Conservation (phyloP, 805 yeast species). For the Saccharomycopsis synnaedendra region DNA sequence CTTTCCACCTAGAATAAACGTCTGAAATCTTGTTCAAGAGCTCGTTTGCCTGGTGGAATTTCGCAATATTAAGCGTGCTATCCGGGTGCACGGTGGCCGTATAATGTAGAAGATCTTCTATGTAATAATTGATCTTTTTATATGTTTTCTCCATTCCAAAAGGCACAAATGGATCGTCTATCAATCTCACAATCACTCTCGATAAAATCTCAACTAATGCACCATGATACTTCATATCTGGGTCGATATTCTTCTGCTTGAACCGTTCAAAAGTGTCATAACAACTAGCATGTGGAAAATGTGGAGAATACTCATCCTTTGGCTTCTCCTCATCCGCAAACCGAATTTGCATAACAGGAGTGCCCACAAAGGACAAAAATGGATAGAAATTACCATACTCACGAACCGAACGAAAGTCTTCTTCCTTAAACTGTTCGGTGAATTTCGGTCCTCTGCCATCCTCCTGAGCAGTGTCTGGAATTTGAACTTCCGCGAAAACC, state of each 20-base stretch:
- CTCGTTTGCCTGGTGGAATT: constrained; percentile 22
- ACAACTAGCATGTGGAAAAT: constrained; percentile 45
- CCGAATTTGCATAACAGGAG: constrained; percentile 57
- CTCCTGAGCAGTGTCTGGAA: constrained; percentile 16
- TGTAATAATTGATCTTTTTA: constrained; percentile 30
- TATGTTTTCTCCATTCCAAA: constrained; percentile 42
- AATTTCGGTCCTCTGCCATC: background rate
- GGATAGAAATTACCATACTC: constrained; percentile 59
- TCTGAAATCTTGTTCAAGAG: constrained; percentile 33
- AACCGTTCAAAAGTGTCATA: constrained; percentile 54
- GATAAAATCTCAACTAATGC: constrained; percentile 47
- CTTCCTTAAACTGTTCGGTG: background rate
- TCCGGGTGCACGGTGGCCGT: background rate
- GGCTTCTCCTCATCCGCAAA: constrained; percentile 26
- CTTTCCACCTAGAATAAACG: constrained; percentile 42
- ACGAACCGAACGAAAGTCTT: constrained; percentile 21
- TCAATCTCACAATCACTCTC: constrained; percentile 40
- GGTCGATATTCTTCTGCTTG: constrained; percentile 36
- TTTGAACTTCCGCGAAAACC: constrained; percentile 12
- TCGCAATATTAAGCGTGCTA: constrained; percentile 21
- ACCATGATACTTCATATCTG: constrained; percentile 41
- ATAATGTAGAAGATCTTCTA: constrained; percentile 35
- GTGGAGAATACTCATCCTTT: constrained; percentile 11
- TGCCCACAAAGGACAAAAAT: constrained; percentile 48
- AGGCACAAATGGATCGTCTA: constrained; percentile 71